Evolutionary conservation across 208 protist species (phyloP).

Genomic region (Trypanosomatidae sp.): DNA sequence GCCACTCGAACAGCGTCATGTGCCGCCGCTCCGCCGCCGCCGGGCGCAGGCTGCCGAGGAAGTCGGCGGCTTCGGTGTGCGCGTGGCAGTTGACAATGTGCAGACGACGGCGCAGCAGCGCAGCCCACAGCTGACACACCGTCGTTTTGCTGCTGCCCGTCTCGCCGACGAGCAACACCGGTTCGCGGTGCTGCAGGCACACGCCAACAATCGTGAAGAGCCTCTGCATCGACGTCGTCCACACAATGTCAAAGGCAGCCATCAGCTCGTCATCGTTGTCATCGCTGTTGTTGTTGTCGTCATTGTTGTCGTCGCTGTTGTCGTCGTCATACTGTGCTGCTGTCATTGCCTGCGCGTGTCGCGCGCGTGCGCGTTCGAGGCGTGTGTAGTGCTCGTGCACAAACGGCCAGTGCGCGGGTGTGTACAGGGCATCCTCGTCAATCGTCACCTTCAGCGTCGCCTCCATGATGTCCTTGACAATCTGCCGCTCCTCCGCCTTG

Average conservation of each 20-base stretch:
- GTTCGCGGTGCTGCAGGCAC: slow-evolving; percentile 91
- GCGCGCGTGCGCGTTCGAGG: slow-evolving; percentile 44
- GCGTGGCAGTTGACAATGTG: slow-evolving; percentile 99
- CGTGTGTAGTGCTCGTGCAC: slow-evolving; percentile 52
- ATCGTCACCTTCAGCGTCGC: slow-evolving; percentile 60
- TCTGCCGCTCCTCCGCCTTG: slow-evolving; percentile 86
- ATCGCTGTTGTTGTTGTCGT: too few species aligned
- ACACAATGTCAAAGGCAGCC: slow-evolving; percentile 94
- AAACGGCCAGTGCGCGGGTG: slow-evolving; percentile 73
- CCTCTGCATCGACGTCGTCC: slow-evolving; percentile 93
- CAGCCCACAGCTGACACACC: slow-evolving; percentile 93
- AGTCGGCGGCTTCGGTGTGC: slow-evolving; percentile 99
- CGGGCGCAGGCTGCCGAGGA: slow-evolving; percentile 91
- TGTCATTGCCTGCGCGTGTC: too few species aligned
- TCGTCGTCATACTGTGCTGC: too few species aligned
- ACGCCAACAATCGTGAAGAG: slow-evolving; percentile 94
- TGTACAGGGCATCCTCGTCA: slow-evolving; percentile 51
- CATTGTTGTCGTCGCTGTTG: too few species aligned
- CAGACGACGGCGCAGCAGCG: slow-evolving; percentile 73
- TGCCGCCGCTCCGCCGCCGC: slow-evolving; percentile 63
- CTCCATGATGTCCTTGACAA: slow-evolving; percentile 90
- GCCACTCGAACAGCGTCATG: slow-evolving; percentile 95
- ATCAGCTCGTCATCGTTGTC: neutral
- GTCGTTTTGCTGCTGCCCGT: slow-evolving; percentile 99
- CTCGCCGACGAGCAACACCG: slow-evolving; percentile 97